Base-by-base conservation (phyloP, 78 protist species). In the Chrysochromulina tobinii region DNA sequence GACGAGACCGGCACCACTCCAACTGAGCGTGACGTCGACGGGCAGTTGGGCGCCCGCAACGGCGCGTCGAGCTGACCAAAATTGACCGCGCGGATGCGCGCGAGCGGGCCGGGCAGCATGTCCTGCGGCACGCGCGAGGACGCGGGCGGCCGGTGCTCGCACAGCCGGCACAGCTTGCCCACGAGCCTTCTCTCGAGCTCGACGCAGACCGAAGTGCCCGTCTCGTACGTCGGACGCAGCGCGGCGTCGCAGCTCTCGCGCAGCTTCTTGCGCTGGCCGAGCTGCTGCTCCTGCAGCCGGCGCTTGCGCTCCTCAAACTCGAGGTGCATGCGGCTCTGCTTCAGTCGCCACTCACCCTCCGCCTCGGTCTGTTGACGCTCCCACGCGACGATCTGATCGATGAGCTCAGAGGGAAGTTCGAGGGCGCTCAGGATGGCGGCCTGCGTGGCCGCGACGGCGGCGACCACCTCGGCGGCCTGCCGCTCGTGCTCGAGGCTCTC, bases 271-370 rank as follows among this genome's bases (percentile, higher is more conserved):
- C 83, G 54, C 59, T 75, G 59, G 27, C 57, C 58, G 38, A 50
- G 3, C n/a, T 75, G 83, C 83, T 12, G 58, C 83, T 75, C 83
- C 8, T 75, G 58, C 57, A 75, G 83, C 58, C 83, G 83, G 57
- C 83, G 83, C 83, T 75, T 75, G 58, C 83, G 83, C 83, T 75
- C 83, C 57, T 75, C 83, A 18, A 75, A 75, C 57, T 38, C 83
- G 14, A 14, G 23, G 50, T 68, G 14, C 27, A 6, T 9, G 7
- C 69, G 9, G 27, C 23, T 14, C 64, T 59, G 64, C 64, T 14
- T 2, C 27, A 9, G 83, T 2, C 83, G 83, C 83, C 83, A 75
- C 14, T 75, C 57, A 2, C 11, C 58, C 57, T 75, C 83, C 14
- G 57, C 54, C 57, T 4, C 83, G 9, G 83, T 1, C 57, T 75